Evolutionary conservation across 768 basidiomycete genomes (phyloP).

Genomic region (Vararia minispora): DNA sequence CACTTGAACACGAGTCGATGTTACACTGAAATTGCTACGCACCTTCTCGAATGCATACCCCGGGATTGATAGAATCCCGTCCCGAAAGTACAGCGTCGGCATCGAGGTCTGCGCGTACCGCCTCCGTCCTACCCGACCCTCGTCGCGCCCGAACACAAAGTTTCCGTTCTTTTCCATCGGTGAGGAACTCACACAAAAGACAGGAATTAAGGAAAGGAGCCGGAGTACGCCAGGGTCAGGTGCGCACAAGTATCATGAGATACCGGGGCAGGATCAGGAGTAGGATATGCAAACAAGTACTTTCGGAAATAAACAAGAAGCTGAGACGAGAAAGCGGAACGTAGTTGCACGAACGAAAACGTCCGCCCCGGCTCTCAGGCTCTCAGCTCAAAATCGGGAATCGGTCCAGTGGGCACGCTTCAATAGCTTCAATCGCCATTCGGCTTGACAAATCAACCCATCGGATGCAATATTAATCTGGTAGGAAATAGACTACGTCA

Average conservation of each 20-base stretch:
- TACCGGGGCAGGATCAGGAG: neutral
- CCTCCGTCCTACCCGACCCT: constrained; percentile 18
- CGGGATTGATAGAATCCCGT: constrained; percentile 47
- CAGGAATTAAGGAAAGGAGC: too few species aligned
- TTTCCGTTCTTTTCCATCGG: constrained; percentile 8
- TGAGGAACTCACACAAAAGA: neutral
- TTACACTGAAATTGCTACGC: constrained; percentile 9
- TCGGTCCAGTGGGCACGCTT: too few species aligned
- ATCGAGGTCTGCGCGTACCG: constrained; percentile 48
- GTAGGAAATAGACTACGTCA: too few species aligned
- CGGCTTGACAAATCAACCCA: too few species aligned
- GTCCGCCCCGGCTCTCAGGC: too few species aligned
- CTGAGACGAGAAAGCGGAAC: too few species aligned
- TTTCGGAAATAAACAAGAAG: too few species aligned
- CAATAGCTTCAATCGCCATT: too few species aligned
- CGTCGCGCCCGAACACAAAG: constrained; percentile 1
- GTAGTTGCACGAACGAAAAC: too few species aligned
- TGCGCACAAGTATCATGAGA: neutral
- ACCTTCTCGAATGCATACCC: constrained; percentile 68
- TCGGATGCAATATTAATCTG: too few species aligned
- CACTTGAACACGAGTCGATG: neutral
- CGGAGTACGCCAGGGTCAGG: neutral
- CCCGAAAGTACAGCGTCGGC: constrained; percentile 46
- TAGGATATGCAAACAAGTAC: constrained; percentile 14
- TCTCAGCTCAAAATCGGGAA: too few species aligned